A percentile compares a stretch with the other conserved stretches of the same genome.
Evolutionary conservation across 192 early-diverging fungal genomes (phyloP).

Genomic region (Coemansia sp.): DNA sequence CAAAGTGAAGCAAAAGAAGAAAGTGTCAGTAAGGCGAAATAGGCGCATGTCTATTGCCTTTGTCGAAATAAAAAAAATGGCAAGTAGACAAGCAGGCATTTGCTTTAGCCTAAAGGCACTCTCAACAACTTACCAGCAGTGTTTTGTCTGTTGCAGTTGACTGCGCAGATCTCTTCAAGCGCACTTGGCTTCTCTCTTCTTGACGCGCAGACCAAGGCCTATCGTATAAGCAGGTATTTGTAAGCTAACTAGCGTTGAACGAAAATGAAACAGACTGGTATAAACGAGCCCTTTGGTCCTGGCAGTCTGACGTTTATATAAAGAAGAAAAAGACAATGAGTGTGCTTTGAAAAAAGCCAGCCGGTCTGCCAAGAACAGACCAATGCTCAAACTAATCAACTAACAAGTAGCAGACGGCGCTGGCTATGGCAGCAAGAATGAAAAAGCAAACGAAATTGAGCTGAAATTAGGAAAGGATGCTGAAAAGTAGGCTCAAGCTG

Average conservation of each 20-base stretch:
- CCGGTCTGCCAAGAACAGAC: not conserved
- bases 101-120: too few relatives aligned
- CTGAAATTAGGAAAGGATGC: not conserved
- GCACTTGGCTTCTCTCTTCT: too few relatives aligned
- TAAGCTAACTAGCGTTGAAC: too few relatives aligned
- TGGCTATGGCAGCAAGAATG: not conserved
- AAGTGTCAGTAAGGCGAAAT: slow-evolving; percentile 16
- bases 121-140: too few relatives aligned
- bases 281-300: not conserved
- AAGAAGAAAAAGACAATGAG: not conserved
- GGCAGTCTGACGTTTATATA: not conserved
- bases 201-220: not conserved
- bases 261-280: not conserved
- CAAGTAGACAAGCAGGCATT: too few relatives aligned
- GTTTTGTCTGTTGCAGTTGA: too few relatives aligned
- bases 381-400: not conserved
- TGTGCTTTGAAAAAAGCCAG: not conserved
- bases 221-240: not conserved
- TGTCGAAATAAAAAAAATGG: too few relatives aligned
- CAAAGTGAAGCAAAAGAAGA: not conserved
- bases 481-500: not conserved
- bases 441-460: not conserved
- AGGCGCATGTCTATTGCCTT: not conserved
- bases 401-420: not conserved
- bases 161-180: too few relatives aligned